A percentile compares a stretch with the other conserved stretches of the same genome.
Evolutionary conservation across 768 basidiomycete species (phyloP).

Genomic region (Russula brevipes): DNA sequence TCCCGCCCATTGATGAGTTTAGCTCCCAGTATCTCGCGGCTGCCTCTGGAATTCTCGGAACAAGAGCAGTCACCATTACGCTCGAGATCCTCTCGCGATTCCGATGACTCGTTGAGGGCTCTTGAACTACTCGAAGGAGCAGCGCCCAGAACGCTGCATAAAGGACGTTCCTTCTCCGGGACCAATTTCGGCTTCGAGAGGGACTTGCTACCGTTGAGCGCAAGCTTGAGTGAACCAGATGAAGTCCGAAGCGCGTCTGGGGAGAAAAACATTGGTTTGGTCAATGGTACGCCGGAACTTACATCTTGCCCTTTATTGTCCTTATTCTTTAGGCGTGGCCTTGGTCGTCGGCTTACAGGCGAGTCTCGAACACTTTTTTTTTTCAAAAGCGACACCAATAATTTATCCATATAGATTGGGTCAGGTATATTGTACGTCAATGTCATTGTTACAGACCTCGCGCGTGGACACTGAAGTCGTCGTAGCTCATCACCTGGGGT

Average conservation of each 20-base stretch:
- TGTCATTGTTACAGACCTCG: neutral
- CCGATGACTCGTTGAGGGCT: constrained; percentile 69
- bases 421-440: constrained; percentile 86
- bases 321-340: constrained; percentile 58
- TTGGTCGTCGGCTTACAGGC: constrained; percentile 81
- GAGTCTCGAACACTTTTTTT: constrained; percentile 18
- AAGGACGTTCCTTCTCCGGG: constrained; percentile 53
- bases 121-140: constrained; percentile 73
- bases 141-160: constrained; percentile 24
- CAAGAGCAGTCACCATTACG: constrained; percentile 11
- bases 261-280: constrained; percentile 70
- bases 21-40: constrained; percentile 26
- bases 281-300: constrained; percentile 51
- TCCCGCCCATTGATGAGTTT: constrained; percentile 36
- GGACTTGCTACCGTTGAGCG: constrained; percentile 70
- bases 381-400: neutral
- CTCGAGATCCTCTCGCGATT: constrained; percentile 50
- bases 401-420: constrained; percentile 52
- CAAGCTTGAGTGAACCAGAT: constrained; percentile 70
- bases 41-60: neutral
- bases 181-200: constrained; percentile 75
- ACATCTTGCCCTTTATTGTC: neutral
- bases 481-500: constrained; percentile 86
- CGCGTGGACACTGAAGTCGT: constrained; percentile 6
- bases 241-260: constrained; percentile 40